A percentile compares a stretch with the other conserved stretches of the same genome.
These are phyloP conservation scores for Leucocoprinus sp. DNA, from an alignment of 768 basidiomycete genomes.

Conservation along the genomic window DNA sequence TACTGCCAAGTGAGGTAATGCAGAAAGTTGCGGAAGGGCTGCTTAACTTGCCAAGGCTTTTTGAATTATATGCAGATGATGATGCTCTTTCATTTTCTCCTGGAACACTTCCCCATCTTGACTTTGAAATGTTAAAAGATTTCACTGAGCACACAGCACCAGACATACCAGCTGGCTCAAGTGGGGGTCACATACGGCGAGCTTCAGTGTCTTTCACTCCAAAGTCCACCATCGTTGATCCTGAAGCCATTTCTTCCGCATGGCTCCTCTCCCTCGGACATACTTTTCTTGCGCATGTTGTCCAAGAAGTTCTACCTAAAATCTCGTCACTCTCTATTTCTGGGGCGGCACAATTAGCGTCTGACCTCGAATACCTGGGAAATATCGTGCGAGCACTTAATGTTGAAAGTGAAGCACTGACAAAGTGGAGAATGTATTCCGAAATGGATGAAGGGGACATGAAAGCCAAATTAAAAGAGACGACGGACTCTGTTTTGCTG, in stretches of 20 bases:
- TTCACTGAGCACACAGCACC: constrained; percentile 31
- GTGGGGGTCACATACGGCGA: constrained; percentile 13
- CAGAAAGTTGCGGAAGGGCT: constrained; percentile 91
- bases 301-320: constrained; percentile 57
- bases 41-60: constrained; percentile 84
- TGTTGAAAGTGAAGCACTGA: constrained; percentile 75
- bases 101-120: constrained; percentile 68
- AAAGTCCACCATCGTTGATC: constrained; percentile 38
- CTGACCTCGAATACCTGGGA: constrained; percentile 83
- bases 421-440: constrained; percentile 69
- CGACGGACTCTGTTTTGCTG: constrained; percentile 26
- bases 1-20: constrained; percentile 83
- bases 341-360: constrained; percentile 77
- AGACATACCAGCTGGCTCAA: constrained; percentile 19
- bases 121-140: constrained; percentile 43
- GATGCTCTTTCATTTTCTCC: constrained; percentile 86
- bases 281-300: constrained; percentile 68
- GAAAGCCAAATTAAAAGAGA: constrained; percentile 21
- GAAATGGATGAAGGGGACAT: constrained; percentile 51
- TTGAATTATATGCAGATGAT: constrained; percentile 91
- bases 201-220: constrained; percentile 10
- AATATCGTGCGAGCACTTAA: constrained; percentile 89
- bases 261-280: constrained; percentile 92
- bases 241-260: constrained; percentile 78
- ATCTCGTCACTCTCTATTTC: constrained; percentile 53